Evolutionary conservation across 805 yeast species (phyloP), one percentile per base, ranked within the genome.

Genomic region (Hanseniaspora taiwanica): DNA sequence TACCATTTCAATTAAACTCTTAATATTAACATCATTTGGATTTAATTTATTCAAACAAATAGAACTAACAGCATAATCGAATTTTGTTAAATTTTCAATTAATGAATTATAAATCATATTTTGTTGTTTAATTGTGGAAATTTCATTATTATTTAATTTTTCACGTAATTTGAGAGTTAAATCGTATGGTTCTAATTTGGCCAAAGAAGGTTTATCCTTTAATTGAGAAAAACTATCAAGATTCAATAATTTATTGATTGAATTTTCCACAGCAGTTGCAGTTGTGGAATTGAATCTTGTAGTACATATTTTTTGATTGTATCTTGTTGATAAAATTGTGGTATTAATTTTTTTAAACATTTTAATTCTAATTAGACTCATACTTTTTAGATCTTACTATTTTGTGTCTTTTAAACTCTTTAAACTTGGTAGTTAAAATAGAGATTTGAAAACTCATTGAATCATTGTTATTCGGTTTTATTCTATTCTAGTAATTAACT

Each of bases 41-140:
- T 17, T 33, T n/a, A 32, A 12, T 20, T 25, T 27, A 35, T 2
- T 55, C 17, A 13, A 39, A 37, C 56, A 61, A 5, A 51, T 40
- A 13, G 58, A 53, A 13, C 59, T 58, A 27, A 60, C 46, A 21
- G 60, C 54, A 27, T 54, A 54, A 34, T 62, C 65, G 39, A 45
- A 45, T 29, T 44, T 43, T 24, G 58, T 48, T 21, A 59, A 46
- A 10, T 52, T 49, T 31, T 56, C 58, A 25, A 59, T 53, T 14
- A 58, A 21, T 24, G 40, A 43, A 35, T 58, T 58, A 44, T 55
- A 59, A 17, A 57, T 46, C 9, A 32, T 17, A 13, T 47, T 42
- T 18, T 40, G 42, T n/a, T 16, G 7, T n/a, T 14, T 50, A 45
- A 10, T 45, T 33, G 36, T 7, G 9, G 12, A 4, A 40, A 51